A percentile compares a stretch with the other conserved stretches of the same genome.
Conservation (phyloP, 192 early-diverging fungal genomes). For the Chytriomyces hyalinus region DNA sequence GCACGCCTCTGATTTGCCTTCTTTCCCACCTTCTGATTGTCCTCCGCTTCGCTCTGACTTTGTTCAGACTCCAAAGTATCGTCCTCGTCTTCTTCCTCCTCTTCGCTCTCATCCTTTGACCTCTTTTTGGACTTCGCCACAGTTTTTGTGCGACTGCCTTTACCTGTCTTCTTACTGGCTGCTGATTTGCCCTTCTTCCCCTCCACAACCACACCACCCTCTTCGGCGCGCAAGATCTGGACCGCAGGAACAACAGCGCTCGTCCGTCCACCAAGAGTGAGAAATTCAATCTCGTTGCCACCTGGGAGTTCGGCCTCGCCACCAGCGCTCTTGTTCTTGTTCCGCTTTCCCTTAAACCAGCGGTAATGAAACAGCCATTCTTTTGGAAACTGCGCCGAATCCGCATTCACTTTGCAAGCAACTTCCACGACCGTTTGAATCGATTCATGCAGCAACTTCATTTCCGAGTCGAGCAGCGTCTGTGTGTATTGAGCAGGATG, state of each 20-base stretch:
- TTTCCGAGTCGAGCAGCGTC: constrained; percentile 55
- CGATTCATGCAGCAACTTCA: constrained; percentile 50
- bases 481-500: constrained; percentile 68
- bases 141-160: background rate
- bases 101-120: no score
- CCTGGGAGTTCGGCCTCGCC: constrained; percentile 64
- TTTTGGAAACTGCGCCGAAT: constrained; percentile 65
- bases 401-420: constrained; percentile 71
- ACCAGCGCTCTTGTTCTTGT: background rate
- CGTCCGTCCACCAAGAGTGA: constrained; percentile 74
- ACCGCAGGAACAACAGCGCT: constrained; percentile 63
- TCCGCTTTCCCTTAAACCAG: constrained; percentile 36
- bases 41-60: no score
- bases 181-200: background rate
- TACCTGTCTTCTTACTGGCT: background rate
- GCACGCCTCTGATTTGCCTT: no score
- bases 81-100: no score
- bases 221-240: constrained; percentile 55
- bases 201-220: background rate
- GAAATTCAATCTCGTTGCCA: constrained; percentile 67
- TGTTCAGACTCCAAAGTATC: no score
- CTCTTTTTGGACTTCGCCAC: no score
- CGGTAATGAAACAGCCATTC: constrained; percentile 82
- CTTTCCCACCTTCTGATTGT: no score
- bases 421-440: constrained; percentile 55